Evolutionary conservation across 495 filamentous ascomycete species (phyloP).

Genomic region (Penicillium paxilli): DNA sequence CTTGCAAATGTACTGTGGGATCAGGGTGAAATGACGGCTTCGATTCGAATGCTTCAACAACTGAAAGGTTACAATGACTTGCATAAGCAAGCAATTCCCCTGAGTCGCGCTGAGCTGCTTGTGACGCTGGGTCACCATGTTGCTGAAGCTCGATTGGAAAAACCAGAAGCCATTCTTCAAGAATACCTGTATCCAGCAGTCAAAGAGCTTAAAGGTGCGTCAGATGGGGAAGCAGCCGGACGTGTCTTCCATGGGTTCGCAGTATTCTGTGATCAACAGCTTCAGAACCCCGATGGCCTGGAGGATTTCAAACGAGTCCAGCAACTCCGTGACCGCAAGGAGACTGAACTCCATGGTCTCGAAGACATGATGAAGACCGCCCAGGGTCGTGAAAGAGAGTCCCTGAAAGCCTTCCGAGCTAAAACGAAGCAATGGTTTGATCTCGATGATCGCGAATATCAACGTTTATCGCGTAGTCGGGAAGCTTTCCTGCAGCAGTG

Average conservation of each 20-base stretch:
- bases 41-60: slow-evolving; percentile 82
- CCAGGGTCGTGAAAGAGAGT: slow-evolving; percentile 51
- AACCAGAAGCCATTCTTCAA: slow-evolving; percentile 84
- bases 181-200: slow-evolving; percentile 81
- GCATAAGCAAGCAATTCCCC: slow-evolving; percentile 68
- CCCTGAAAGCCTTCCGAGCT: slow-evolving; percentile 40
- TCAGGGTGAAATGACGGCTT: slow-evolving; percentile 86
- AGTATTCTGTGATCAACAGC: slow-evolving; percentile 88
- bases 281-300: slow-evolving; percentile 77
- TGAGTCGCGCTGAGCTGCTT: slow-evolving; percentile 77
- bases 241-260: slow-evolving; percentile 94
- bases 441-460: slow-evolving; percentile 83
- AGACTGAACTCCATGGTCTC: slow-evolving; percentile 70
- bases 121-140: slow-evolving; percentile 84
- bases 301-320: slow-evolving; percentile 84
- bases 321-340: slow-evolving; percentile 77
- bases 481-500: slow-evolving; percentile 81
- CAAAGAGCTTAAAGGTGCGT: slow-evolving; percentile 70
- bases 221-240: slow-evolving; percentile 72
- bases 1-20: slow-evolving; percentile 91
- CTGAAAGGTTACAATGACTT: slow-evolving; percentile 62
- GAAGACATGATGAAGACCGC: slow-evolving; percentile 54
- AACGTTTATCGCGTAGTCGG: slow-evolving; percentile 70
- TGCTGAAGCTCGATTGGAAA: slow-evolving; percentile 89
- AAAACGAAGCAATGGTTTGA: slow-evolving; percentile 88